Conservation (phyloP, 2,329 filamentous ascomycete species). For the Thelonectria olida region DNA sequence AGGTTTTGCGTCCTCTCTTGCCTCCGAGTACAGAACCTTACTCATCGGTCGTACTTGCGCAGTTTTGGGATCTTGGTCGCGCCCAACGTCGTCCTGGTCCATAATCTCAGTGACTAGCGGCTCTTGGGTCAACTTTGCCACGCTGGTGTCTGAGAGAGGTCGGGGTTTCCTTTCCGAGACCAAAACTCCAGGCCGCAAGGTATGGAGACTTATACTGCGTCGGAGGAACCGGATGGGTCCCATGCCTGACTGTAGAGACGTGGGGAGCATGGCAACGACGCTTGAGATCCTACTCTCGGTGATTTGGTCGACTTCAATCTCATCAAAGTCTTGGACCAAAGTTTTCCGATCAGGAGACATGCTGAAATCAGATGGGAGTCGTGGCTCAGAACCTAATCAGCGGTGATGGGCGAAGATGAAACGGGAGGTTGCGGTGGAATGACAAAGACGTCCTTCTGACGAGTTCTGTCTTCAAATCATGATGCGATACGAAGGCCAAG, state of each 20-base stretch:
- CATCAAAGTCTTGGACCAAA: conserved; percentile 36
- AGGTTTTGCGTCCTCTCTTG: conserved; percentile 28
- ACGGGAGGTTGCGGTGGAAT: background rate
- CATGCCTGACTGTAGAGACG: conserved; percentile 60
- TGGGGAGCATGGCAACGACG: conserved; percentile 63
- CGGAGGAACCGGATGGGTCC: conserved; percentile 60
- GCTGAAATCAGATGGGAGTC: background rate
- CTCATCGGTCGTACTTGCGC: conserved; percentile 31
- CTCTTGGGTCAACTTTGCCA: conserved; percentile 21
- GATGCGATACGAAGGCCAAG: conserved; percentile 17
- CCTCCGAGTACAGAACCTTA: conserved; percentile 39
- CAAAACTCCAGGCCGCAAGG: conserved; percentile 27
- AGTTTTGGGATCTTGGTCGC: conserved; percentile 16
- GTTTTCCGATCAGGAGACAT: conserved; percentile 31
- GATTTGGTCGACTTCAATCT: conserved; percentile 44
- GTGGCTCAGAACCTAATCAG: background rate
- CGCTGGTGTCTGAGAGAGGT: conserved; percentile 32
- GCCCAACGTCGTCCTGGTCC: conserved; percentile 12
- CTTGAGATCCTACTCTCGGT: conserved; percentile 53
- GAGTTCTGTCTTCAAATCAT: conserved; percentile 22
- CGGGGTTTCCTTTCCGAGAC: conserved; percentile 27
- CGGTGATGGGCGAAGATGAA: background rate
- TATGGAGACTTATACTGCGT: conserved; percentile 48
- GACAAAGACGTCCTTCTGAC: conserved; percentile 1
- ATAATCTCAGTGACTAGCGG: conserved; percentile 25